Evolutionary conservation across 2,329 filamentous ascomycete species (phyloP).

Genomic region (Neoascochyta sp.): DNA sequence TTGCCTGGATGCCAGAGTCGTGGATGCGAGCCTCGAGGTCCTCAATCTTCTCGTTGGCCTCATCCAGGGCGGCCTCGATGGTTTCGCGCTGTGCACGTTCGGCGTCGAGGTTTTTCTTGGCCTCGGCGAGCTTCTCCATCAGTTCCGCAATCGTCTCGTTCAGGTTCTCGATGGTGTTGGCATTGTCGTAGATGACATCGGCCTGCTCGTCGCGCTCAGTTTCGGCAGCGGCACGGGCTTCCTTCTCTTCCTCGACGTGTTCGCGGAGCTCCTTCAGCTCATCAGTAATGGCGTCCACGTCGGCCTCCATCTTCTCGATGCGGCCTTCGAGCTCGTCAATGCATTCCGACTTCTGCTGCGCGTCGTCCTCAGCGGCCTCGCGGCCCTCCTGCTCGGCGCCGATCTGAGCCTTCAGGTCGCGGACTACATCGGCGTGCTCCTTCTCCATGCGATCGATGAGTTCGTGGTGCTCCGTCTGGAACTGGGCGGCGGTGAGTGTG

Average conservation of each 20-base stretch:
- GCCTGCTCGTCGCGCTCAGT: conserved; percentile 38
- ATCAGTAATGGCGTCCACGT: conserved; percentile 32
- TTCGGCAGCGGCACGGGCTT: conserved; percentile 34
- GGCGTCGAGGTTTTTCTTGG: conserved; percentile 37
- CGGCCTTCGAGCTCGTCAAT: conserved; percentile 41
- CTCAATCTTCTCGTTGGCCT: conserved; percentile 41
- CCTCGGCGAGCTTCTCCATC: conserved; percentile 36
- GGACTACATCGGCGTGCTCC: conserved; percentile 36
- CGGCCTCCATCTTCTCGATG: conserved; percentile 36
- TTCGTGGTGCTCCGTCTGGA: conserved; percentile 40
- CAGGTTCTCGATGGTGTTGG: conserved; percentile 32
- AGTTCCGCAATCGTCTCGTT: conserved; percentile 38
- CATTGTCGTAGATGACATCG: conserved; percentile 33
- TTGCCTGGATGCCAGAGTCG: conserved; percentile 44
- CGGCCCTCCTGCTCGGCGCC: conserved; percentile 38
- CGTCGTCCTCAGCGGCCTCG: conserved; percentile 39
- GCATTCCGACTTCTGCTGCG: conserved; percentile 36
- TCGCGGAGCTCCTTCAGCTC: conserved; percentile 35
- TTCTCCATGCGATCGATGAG: conserved; percentile 39
- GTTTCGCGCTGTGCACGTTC: conserved; percentile 44
- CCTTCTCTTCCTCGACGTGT: conserved; percentile 34
- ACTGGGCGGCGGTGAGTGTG: conserved; percentile 35
- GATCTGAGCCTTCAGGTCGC: conserved; percentile 38
- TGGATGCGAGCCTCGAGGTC: conserved; percentile 41
- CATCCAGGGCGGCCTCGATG: conserved; percentile 44